Percentiles rank a stretch among this genome's conserved stretches.
phyloP scores from a whole-genome alignment of 495 filamentous ascomycete species.

The Hamigera avellanea region DNA sequence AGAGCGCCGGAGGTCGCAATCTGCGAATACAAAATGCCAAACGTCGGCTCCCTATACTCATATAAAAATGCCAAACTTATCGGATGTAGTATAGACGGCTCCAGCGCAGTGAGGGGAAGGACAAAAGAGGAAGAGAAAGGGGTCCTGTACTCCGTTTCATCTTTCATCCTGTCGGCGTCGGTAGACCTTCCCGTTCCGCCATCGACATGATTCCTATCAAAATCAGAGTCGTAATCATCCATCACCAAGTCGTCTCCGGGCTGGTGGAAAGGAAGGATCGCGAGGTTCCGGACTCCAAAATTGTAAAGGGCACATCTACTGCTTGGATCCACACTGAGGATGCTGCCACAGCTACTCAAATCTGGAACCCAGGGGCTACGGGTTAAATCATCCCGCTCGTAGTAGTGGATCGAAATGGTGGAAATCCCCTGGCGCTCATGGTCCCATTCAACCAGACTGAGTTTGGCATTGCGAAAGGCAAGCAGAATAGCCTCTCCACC shows the following conservation, averaged over 20 bases:
- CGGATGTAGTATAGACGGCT: conserved; percentile 74
- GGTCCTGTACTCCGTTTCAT: conserved; percentile 46
- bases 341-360: conserved; percentile 56
- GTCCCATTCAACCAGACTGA: conserved; percentile 93
- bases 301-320: conserved; percentile 88
- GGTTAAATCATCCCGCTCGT: conserved; percentile 81
- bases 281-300: conserved; percentile 78
- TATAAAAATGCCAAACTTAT: conserved; percentile 88
- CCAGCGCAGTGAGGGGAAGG: conserved; percentile 71
- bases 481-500: conserved; percentile 77
- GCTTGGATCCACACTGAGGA: conserved; percentile 78
- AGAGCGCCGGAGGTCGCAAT: conserved; percentile 59
- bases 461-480: conserved; percentile 78
- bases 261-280: conserved; percentile 87
- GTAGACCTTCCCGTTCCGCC: conserved; percentile 2
- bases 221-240: conserved; percentile 75
- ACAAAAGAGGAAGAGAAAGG: conserved; percentile 90
- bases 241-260: conserved; percentile 76
- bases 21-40: conserved; percentile 80
- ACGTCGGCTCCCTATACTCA: conserved; percentile 95
- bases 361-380: conserved; percentile 64
- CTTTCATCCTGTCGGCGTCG: conserved; percentile 32
- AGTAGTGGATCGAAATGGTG: conserved; percentile 94
- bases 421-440: conserved; percentile 60
- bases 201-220: conserved; percentile 42